A percentile compares a stretch with the other conserved stretches of the same genome.
phyloP scores from a whole-genome alignment of 2,329 filamentous ascomycete genomes.

The Aspergillus alliaceus region DNA sequence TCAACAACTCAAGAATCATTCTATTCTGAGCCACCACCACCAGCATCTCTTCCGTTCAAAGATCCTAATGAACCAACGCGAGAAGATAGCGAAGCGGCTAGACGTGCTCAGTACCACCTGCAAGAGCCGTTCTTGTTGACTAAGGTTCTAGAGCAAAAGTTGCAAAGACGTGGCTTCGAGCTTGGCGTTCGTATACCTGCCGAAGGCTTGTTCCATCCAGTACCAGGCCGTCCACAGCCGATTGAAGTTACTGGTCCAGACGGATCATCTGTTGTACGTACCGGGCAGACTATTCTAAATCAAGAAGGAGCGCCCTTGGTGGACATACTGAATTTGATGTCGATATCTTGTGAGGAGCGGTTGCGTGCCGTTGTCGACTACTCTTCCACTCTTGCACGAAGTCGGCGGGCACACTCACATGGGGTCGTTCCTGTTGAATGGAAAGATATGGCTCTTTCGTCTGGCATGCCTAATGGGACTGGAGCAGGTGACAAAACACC shows the following conservation, averaged over 20 bases:
- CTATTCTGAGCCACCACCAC: constrained; percentile 63
- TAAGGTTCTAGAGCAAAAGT: constrained; percentile 55
- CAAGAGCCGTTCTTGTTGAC: constrained; percentile 72
- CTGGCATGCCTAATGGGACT: constrained; percentile 33
- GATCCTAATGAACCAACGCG: constrained; percentile 63
- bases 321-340: constrained; percentile 80
- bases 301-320: constrained; percentile 68
- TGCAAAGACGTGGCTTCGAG: constrained; percentile 59
- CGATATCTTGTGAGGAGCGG: constrained; percentile 78
- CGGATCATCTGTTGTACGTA: constrained; percentile 61
- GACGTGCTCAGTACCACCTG: constrained; percentile 68
- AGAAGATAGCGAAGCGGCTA: constrained; percentile 62
- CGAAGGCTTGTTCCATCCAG: constrained; percentile 53
- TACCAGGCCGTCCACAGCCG: constrained; percentile 42
- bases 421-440: constrained; percentile 77
- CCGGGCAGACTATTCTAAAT: constrained; percentile 70
- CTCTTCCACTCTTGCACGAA: constrained; percentile 67
- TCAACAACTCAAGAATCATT: constrained; percentile 59
- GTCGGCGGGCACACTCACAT: constrained; percentile 75
- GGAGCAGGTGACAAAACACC: constrained; percentile 36
- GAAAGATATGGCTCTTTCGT: constrained; percentile 62
- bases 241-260: constrained; percentile 60
- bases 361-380: constrained; percentile 76
- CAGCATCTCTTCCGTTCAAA: constrained; percentile 64
- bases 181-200: constrained; percentile 60